phyloP scores from a whole-genome alignment of 1,139 yeast species.

The Diutina neorugosa region DNA sequence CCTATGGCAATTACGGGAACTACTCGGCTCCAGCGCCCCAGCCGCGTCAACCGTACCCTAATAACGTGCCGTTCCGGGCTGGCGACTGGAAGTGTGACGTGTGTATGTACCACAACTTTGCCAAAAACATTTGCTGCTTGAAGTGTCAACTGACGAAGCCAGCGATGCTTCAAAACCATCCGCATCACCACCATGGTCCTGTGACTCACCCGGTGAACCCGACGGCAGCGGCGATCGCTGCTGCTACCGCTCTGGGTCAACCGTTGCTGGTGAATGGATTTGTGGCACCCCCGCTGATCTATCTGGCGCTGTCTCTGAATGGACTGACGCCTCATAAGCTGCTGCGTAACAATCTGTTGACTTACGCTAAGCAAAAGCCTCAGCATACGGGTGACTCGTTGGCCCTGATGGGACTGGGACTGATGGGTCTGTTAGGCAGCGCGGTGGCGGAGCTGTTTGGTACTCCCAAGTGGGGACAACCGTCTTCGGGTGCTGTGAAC shows the following conservation, averaged over 20 bases:
- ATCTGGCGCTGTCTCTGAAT: constrained; percentile 2
- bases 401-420: constrained; percentile 4
- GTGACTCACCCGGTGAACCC: constrained; percentile 20
- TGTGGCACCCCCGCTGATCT: constrained; percentile 8
- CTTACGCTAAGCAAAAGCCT: neutral
- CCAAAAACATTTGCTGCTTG: constrained; percentile 76
- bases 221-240: constrained; percentile 40
- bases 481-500: neutral
- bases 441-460: neutral
- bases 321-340: constrained; percentile 1
- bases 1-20: constrained; percentile 5
- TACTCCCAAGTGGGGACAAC: neutral
- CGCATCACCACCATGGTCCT: constrained; percentile 4
- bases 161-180: constrained; percentile 16
- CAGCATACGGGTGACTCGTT: neutral
- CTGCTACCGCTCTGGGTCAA: constrained; percentile 43
- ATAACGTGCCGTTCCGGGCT: constrained; percentile 79
- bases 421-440: neutral
- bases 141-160: constrained; percentile 72
- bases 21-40: constrained; percentile 6
- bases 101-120: constrained; percentile 87
- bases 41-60: constrained; percentile 14
- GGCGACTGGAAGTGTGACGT: constrained; percentile 96
- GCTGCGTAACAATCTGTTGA: constrained; percentile 1
- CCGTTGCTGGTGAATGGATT: constrained; percentile 18